Evolutionary conservation across 371 early-diverging fungal species (phyloP).

Genomic region (Mucor circinelloides): DNA sequence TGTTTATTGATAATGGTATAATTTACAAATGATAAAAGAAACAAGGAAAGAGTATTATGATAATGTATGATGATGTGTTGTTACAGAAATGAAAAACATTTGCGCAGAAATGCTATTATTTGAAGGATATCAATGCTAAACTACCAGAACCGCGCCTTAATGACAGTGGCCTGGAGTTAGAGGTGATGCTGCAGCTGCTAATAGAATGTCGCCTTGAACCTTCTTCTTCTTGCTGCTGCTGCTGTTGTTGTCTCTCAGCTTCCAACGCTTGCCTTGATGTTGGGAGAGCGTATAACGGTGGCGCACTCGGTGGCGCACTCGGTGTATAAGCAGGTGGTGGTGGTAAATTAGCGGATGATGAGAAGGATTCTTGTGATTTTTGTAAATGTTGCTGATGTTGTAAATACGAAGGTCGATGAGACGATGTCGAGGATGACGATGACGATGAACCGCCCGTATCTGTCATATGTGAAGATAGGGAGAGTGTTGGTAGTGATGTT

Average conservation of each 20-base stretch:
- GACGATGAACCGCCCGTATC: background rate
- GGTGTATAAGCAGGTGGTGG: conserved; percentile 42
- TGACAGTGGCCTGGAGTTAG: conserved; percentile 8
- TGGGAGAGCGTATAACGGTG: conserved; percentile 27
- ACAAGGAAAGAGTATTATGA: background rate
- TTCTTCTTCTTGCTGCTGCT: background rate
- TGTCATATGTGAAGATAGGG: background rate
- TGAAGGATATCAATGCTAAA: conserved; percentile 6
- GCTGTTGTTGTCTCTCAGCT: background rate
- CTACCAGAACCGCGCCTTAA: conserved; percentile 24
- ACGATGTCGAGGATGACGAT: background rate
- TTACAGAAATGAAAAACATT: background rate
- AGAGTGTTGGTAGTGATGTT: background rate
- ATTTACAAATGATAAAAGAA: background rate
- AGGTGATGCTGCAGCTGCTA: conserved; percentile 10
- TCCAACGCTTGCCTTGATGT: background rate
- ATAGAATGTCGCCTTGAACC: conserved; percentile 20
- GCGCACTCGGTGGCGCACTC: conserved; percentile 28
- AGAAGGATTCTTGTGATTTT: background rate
- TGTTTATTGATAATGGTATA: background rate
- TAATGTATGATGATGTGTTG: background rate
- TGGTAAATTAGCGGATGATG: conserved; percentile 4
- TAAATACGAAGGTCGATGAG: background rate
- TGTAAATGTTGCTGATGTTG: background rate
- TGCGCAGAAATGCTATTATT: background rate